Percentiles rank a stretch among this genome's conserved stretches.
These are phyloP conservation scores for Tephrocybe sp. DNA, from an alignment of 768 basidiomycete genomes.

Conservation along the genomic window DNA sequence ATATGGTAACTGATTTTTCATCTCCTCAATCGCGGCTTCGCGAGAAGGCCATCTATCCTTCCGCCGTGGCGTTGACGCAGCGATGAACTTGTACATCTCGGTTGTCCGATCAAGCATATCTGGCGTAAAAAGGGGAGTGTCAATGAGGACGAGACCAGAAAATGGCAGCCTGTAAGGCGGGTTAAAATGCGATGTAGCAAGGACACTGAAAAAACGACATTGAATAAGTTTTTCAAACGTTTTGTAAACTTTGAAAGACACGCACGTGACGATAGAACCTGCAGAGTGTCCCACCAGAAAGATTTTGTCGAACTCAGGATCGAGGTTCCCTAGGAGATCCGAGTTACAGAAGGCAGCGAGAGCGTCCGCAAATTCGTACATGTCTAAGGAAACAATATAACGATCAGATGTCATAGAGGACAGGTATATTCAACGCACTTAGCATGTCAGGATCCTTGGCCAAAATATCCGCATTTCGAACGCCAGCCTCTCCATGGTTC, in stretches of 20 bases:
- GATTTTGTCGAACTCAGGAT: constrained; percentile 21
- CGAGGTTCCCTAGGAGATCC: constrained; percentile 20
- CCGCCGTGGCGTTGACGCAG: constrained; percentile 21
- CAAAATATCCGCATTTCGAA: constrained; percentile 27
- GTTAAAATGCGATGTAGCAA: constrained; percentile 19
- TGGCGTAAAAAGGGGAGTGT: constrained; percentile 21
- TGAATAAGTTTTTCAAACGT: constrained; percentile 16
- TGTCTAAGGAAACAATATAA: constrained; percentile 15
- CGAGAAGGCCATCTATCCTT: constrained; percentile 23
- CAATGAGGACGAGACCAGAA: constrained; percentile 23
- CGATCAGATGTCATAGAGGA: not conserved
- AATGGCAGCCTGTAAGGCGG: constrained; percentile 24
- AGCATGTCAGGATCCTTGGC: constrained; percentile 16
- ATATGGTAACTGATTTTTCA: constrained; percentile 22
- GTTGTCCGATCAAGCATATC: constrained; percentile 19
- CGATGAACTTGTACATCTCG: constrained; percentile 24
- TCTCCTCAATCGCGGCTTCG: constrained; percentile 22
- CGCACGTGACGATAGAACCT: constrained; percentile 27
- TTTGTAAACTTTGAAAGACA: constrained; percentile 1
- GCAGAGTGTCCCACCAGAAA: constrained; percentile 30
- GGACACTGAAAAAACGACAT: not conserved
- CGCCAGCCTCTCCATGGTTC: constrained; percentile 35
- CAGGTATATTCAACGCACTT: constrained; percentile 9
- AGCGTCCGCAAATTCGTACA: constrained; percentile 29
- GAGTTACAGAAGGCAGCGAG: constrained; percentile 24